Percentiles rank a stretch among this genome's conserved stretches.
Conservation (phyloP, 345 rosid genomes). For the Salix suchowensis region DNA sequence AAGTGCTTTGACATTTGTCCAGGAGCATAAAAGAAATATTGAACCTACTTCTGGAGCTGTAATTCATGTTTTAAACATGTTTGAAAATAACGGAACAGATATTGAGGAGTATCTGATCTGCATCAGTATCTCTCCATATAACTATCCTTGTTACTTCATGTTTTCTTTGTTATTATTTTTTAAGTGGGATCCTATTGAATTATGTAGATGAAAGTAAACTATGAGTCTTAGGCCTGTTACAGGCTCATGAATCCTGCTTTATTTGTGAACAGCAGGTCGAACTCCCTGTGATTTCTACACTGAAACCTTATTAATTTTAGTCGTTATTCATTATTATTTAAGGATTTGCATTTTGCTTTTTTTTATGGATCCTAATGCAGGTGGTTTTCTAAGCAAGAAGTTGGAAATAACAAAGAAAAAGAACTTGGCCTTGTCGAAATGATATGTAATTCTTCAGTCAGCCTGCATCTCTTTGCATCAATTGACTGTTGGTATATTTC, state of each 20-base stretch:
- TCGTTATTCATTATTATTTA: background rate
- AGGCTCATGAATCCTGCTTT: background rate
- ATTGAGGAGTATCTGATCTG: background rate
- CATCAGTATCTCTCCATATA: background rate
- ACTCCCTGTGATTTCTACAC: background rate
- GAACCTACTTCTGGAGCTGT: background rate
- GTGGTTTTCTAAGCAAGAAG: slow-evolving; percentile 41
- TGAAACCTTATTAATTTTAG: background rate
- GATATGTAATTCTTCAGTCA: slow-evolving; percentile 8
- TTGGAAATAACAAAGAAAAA: slow-evolving; percentile 23
- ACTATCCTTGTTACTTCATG: background rate
- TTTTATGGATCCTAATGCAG: slow-evolving; percentile 23
- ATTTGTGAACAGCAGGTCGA: background rate
- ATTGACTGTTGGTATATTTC: background rate
- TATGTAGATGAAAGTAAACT: background rate
- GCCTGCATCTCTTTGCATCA: background rate
- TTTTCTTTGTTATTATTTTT: too few species aligned
- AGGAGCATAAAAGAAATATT: background rate
- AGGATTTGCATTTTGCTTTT: background rate
- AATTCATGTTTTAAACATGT: background rate
- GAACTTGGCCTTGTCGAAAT: slow-evolving; percentile 29
- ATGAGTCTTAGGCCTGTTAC: background rate
- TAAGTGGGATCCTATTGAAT: background rate
- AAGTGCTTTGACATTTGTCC: background rate
- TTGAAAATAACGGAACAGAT: background rate